Evolutionary conservation across 805 yeast genomes (phyloP), one percentile per base, ranked within the genome.

Genomic region (Starmerella ratchasimensis): DNA sequence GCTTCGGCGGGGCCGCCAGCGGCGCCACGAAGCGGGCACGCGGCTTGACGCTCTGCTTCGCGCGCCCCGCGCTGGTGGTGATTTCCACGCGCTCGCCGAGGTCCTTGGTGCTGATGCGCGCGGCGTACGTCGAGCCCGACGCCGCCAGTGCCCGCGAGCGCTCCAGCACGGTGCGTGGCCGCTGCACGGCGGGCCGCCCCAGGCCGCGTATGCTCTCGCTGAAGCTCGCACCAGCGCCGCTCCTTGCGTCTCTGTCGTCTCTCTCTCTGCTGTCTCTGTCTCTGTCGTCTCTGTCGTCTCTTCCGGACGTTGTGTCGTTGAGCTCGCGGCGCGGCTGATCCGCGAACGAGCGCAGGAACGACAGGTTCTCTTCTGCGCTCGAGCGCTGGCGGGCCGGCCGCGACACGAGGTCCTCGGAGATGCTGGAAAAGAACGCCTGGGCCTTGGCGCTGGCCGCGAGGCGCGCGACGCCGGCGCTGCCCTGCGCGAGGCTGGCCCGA

Each of bases 381-480:
- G 32, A n/a, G 11, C 39, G 38, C 14, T 26, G 21, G 1, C 25
- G 28, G 4, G 15, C 34, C 7, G 50, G 50, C 20, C 43, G 34
- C 7, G 41, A 37, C 9, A 41, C 33, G 18, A 46, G 30, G 28
- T 43, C 44, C 7, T 39, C 48, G 13, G 54, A 40, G 17, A 49
- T 36, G 32, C 48, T 39, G 6, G 48, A 39, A 25, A 50, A 43
- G 27, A 47, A 42, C 16, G 51, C 50, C 25, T 29, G 23, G 7
- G 50, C 43, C 10, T 37, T 31, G 22, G 33, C 34, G 34, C 28
- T 37, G 6, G 30, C 34, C 2, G 51, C 51, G 9, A 49, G 44
- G 22, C 37, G 32, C 16, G 44, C 48, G 6, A 45, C 40, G 7
- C 33, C 34, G 15, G 42, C 24, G 34, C 29, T 36, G 17, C 30